Base-by-base conservation (phyloP, 2,329 filamentous ascomycete species). In the Ophiocordyceps camponoti-floridani region DNA sequence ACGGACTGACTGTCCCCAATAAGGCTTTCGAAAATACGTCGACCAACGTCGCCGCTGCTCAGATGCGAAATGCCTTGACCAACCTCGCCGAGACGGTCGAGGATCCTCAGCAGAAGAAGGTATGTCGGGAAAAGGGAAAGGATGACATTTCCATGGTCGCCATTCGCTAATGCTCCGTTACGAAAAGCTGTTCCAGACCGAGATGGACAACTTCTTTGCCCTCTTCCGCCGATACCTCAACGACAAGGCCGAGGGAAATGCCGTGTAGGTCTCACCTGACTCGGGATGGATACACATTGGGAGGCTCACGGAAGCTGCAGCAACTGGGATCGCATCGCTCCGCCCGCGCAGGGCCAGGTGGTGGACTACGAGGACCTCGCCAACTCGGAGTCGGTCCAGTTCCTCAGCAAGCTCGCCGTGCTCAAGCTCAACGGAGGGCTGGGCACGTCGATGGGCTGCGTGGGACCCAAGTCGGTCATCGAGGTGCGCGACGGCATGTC, bases 121-220 rank as follows among this genome's bases (percentile, higher is more conserved):
- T 88, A 69, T 56, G 67, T 54, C 45, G 23, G 14, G 26, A 10
- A 13, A 33, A 2, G 18, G 23, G 23, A 23, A 23, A 23, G 23
- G 23, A 23, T 23, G 23, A 5, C 23, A 23, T 3, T 23, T 23
- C 23, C 23, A 23, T 23, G 3, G 23, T 23, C 3, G 23, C 23
- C 23, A 23, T 23, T 23, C 23, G 23, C 23, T 23, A 23, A 23
- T 23, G 23, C 23, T 23, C 4, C 18, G 14, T 16, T 4, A 40
- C 37, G n/a, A 40, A 9, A 19, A 85, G 84, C 79, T 93, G 53
- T 96, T 96, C 65, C 89, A 96, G 71, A 93, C 88, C 4, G 89
- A 98, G 70, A 96, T 95, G 88, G 91, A 98, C 77, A 98, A 98
- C 79, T 98, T 98, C 75, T 98, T 98, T 62, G 82, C 87, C 49